Evolutionary conservation across 2,329 filamentous ascomycete genomes (phyloP).

Genomic region (Arthrobotrys sinensis): DNA sequence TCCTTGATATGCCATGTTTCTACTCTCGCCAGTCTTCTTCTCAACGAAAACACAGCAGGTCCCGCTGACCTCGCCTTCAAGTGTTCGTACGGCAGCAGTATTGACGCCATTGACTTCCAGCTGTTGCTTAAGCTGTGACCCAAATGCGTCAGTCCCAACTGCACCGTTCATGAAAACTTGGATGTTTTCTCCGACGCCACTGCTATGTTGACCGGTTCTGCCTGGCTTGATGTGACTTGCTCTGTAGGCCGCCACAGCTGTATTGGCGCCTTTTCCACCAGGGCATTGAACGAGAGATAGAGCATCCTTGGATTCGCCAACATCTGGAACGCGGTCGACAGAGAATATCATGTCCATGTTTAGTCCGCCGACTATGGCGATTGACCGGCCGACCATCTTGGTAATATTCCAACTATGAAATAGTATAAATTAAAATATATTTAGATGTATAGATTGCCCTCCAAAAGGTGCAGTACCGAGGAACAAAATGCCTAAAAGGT

Average conservation of each 20-base stretch:
- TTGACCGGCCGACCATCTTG: neutral
- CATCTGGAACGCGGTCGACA: slow-evolving; percentile 14
- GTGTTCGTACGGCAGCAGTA: neutral
- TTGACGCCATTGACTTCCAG: slow-evolving; percentile 1
- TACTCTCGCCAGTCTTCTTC: slow-evolving; percentile 9
- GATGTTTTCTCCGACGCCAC: neutral
- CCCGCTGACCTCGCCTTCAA: neutral
- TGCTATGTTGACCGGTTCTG: neutral
- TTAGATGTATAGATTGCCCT: too few relatives aligned
- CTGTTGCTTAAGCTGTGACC: slow-evolving; percentile 5
- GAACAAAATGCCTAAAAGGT: too few relatives aligned
- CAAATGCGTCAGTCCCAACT: slow-evolving; percentile 10
- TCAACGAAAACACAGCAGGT: slow-evolving; percentile 21
- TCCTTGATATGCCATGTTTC: slow-evolving; percentile 24
- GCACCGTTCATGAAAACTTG: slow-evolving; percentile 21
- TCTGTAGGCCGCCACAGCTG: slow-evolving; percentile 7
- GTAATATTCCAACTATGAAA: too few relatives aligned
- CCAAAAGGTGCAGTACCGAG: too few relatives aligned
- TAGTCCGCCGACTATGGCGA: slow-evolving; percentile 9
- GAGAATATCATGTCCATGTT: slow-evolving; percentile 30
- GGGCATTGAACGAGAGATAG: slow-evolving; percentile 12
- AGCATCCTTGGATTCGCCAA: slow-evolving; percentile 11
- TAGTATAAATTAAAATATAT: too few relatives aligned
- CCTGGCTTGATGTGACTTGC: slow-evolving; percentile 1
- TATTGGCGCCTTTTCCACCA: slow-evolving; percentile 7